These are phyloP conservation scores for Colletotrichum endophyticum DNA, from an alignment of 2,329 filamentous ascomycete genomes.

Conservation along the genomic window DNA sequence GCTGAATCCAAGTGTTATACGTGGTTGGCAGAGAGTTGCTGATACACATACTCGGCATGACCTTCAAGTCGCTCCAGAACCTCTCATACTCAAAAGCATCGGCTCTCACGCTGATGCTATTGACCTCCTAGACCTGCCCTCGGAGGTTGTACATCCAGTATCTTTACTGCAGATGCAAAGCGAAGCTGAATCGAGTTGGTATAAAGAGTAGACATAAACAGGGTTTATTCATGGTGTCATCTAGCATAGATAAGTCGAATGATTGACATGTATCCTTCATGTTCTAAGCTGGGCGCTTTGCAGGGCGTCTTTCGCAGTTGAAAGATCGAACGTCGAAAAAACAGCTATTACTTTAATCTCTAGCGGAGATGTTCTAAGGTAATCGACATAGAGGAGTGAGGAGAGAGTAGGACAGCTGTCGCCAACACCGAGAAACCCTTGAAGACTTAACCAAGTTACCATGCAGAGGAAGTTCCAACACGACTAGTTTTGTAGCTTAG, in stretches of 20 bases:
- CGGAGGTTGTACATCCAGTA: not conserved
- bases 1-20: not conserved
- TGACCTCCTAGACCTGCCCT: not conserved
- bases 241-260: not conserved
- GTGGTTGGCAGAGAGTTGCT: not conserved
- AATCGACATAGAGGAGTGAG: no score
- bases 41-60: not conserved
- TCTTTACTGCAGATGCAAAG: not conserved
- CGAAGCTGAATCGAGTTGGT: not conserved
- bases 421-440: accelerated
- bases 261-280: not conserved
- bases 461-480: not conserved
- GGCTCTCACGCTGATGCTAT: not conserved
- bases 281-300: not conserved
- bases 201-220: not conserved
- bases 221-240: accelerated
- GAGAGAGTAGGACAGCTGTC: no score
- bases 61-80: not conserved
- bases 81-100: not conserved
- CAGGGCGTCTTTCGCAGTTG: no score
- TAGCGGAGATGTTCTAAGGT: no score
- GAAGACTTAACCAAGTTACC: not conserved
- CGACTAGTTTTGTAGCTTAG: not conserved
- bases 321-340: no score
- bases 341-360: no score